Percentiles rank a stretch among this genome's conserved stretches.
These are phyloP conservation scores for Psidium friedrichsthalianum DNA, from an alignment of 345 rosid species.

Conservation along the genomic window DNA sequence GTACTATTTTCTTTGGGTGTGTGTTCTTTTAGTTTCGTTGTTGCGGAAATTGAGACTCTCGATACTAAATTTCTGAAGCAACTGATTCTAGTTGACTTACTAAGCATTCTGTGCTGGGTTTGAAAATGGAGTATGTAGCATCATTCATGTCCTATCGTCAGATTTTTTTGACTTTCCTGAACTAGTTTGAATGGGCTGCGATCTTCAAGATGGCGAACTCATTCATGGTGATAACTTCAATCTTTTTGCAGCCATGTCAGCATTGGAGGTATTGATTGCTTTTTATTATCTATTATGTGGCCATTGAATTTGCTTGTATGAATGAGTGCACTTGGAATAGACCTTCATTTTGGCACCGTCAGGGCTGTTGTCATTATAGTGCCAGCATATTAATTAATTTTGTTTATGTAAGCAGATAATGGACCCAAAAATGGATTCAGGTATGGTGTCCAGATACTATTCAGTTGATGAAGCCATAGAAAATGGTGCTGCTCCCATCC, in stretches of 20 bases:
- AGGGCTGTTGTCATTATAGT: not conserved
- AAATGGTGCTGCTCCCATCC: slow-evolving; percentile 78
- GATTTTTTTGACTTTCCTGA: not conserved
- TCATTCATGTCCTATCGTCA: not conserved
- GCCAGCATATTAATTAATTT: not conserved
- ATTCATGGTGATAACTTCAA: slow-evolving; percentile 84
- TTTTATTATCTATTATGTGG: not conserved
- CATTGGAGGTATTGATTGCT: slow-evolving; percentile 62
- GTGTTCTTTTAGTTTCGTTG: not conserved
- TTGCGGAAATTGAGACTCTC: not conserved
- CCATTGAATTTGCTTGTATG: not conserved
- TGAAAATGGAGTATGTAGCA: not conserved
- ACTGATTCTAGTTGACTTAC: not conserved
- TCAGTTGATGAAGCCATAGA: slow-evolving; percentile 94
- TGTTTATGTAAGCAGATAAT: slow-evolving; percentile 47
- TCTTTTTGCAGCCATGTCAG: slow-evolving; percentile 98
- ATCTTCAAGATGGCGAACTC: slow-evolving; percentile 74
- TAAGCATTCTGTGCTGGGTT: not conserved
- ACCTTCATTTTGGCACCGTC: not conserved
- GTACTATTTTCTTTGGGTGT: not conserved
- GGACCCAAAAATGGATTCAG: slow-evolving; percentile 99
- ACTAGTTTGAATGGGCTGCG: slow-evolving; percentile 10
- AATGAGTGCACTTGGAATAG: not conserved
- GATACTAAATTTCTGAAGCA: not conserved
- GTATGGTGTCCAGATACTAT: slow-evolving; percentile 63